A percentile compares a stretch with the other conserved stretches of the same genome.
Conservation (phyloP, 2,329 filamentous ascomycete species). For the Pseudogymnoascus sp. region DNA sequence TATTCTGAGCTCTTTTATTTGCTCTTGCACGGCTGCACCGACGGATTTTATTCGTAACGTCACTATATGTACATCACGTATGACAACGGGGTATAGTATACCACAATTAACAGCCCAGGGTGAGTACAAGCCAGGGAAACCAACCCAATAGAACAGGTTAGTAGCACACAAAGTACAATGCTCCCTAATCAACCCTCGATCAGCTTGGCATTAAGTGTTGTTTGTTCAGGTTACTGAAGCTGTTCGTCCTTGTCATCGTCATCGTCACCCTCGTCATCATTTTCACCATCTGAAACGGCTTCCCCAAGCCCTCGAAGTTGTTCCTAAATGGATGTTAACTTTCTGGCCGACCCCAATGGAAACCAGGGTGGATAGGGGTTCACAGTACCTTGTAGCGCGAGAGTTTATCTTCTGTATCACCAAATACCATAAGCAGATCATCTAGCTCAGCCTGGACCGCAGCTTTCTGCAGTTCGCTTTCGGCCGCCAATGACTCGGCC, state of each 20-base stretch:
- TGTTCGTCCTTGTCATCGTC: conserved; percentile 38
- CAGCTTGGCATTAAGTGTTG: conserved; percentile 12
- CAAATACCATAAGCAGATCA: conserved; percentile 73
- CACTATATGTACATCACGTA: neutral
- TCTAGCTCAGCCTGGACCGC: conserved; percentile 65
- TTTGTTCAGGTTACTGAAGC: conserved; percentile 20
- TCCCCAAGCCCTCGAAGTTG: conserved; percentile 51
- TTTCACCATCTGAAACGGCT: conserved; percentile 67
- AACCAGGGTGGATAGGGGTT: neutral
- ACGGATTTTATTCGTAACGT: neutral
- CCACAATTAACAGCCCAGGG: neutral
- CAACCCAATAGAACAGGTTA: neutral
- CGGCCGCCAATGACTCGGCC: conserved; percentile 20
- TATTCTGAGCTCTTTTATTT: neutral
- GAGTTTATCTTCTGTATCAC: conserved; percentile 70
- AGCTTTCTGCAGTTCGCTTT: conserved; percentile 54
- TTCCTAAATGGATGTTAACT: conserved; percentile 13
- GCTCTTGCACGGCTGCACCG: neutral
- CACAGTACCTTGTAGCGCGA: conserved; percentile 61
- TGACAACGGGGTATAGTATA: neutral
- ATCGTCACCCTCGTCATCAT: conserved; percentile 50
- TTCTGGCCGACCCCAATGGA: neutral
- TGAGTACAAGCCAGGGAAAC: neutral
- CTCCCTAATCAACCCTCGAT: neutral
- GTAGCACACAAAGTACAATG: neutral